A percentile compares a stretch with the other conserved stretches of the same genome.
These are phyloP conservation scores for rapeseed (Brassica napus) DNA, from an alignment of 345 rosid genomes.

Conservation along the genomic window Da-Ae NC_063447.1:61663501-61664000, in stretches of 20 bases:
- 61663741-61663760: neutral
- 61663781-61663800: conserved; percentile 18
- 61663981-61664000: neutral
- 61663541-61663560: conserved; percentile 41
- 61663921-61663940: neutral
- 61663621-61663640: conserved; percentile 37
- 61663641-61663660: conserved; percentile 31
- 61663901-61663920: neutral
- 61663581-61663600: conserved; percentile 37
- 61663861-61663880: conserved; percentile 24
- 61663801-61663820: conserved; percentile 10
- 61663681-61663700: conserved; percentile 36
- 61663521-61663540: conserved; percentile 34
- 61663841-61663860: conserved; percentile 30
- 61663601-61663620: conserved; percentile 37
- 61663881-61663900: neutral
- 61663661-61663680: conserved; percentile 38
- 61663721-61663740: too few relatives aligned
- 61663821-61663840: conserved; percentile 8
- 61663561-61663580: conserved; percentile 39
- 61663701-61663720: conserved; percentile 30
- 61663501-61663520: conserved; percentile 34
- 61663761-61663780: neutral
- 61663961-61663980: conserved; percentile 6
- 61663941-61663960: neutral